These are phyloP conservation scores for Holtermanniella nyarrowii DNA, from an alignment of 768 basidiomycete genomes.

Conservation along the genomic window DNA sequence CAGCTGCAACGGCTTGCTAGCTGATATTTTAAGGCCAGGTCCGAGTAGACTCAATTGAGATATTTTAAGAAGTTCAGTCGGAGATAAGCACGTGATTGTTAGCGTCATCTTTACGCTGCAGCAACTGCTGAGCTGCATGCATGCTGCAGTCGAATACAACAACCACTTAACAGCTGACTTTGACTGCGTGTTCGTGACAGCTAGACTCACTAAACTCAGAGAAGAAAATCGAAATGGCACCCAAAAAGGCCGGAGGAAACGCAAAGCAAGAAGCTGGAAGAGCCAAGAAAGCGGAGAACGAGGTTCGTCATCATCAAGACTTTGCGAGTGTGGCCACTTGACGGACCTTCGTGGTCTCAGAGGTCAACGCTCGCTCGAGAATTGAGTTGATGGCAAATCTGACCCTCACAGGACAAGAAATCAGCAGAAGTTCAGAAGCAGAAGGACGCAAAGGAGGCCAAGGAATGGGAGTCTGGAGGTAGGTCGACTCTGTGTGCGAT, in stretches of 20 bases:
- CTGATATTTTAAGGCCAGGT: no score
- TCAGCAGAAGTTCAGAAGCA: constrained; percentile 20
- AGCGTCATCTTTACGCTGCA: no score
- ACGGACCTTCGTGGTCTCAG: not conserved
- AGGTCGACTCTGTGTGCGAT: constrained; percentile 44
- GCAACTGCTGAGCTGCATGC: no score
- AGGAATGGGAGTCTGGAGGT: constrained; percentile 56
- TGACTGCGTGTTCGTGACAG: not conserved
- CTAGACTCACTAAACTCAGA: not conserved
- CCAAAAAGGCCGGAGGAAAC: constrained; percentile 62
- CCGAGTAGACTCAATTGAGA: no score
- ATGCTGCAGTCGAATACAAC: no score
- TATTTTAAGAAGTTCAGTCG: no score
- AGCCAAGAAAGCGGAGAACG: constrained; percentile 54
- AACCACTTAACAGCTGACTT: no score
- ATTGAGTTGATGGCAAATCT: not conserved
- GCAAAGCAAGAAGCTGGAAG: constrained; percentile 84
- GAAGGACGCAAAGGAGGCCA: constrained; percentile 35
- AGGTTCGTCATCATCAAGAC: constrained; percentile 20
- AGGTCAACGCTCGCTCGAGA: not conserved
- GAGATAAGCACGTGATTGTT: no score
- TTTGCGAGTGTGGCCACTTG: not conserved
- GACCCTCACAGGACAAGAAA: constrained; percentile 24
- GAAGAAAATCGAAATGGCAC: constrained; percentile 52
- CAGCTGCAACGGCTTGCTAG: no score